Conservation (phyloP, 495 filamentous ascomycete species). For the Penicillium paxilli region DNA sequence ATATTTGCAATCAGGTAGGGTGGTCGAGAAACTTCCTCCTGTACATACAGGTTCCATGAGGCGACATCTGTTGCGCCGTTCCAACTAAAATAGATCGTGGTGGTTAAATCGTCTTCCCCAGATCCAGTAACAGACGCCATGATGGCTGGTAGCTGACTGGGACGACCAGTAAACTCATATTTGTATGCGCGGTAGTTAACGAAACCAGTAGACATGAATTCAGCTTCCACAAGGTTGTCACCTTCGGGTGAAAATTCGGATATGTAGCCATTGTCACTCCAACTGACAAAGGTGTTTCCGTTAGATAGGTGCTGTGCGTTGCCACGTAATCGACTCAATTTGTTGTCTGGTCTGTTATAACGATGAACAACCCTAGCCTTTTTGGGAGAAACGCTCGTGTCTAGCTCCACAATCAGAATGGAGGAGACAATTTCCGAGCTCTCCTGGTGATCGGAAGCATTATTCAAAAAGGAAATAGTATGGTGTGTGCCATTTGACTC, state of each 20-base stretch:
- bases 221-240: slow-evolving; percentile 42
- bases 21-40: slow-evolving; percentile 17
- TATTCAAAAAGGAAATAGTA: slow-evolving; percentile 54
- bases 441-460: slow-evolving; percentile 47
- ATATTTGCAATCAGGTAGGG: slow-evolving; percentile 25
- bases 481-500: slow-evolving; percentile 41
- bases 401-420: slow-evolving; percentile 52
- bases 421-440: slow-evolving; percentile 45
- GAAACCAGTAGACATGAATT: slow-evolving; percentile 25
- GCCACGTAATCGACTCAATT: slow-evolving; percentile 53
- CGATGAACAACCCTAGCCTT: slow-evolving; percentile 41
- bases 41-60: slow-evolving; percentile 38
- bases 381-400: slow-evolving; percentile 41
- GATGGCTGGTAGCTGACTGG: slow-evolving; percentile 24
- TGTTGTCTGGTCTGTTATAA: slow-evolving; percentile 41
- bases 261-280: slow-evolving; percentile 52
- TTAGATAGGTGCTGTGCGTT: slow-evolving; percentile 54
- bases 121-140: slow-evolving; percentile 28
- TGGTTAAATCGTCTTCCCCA: slow-evolving; percentile 28
- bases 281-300: slow-evolving; percentile 55
- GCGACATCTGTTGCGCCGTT: slow-evolving; percentile 47
- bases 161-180: slow-evolving; percentile 31
- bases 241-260: slow-evolving; percentile 52
- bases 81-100: slow-evolving; percentile 42
- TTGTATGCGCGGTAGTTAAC: slow-evolving; percentile 37